Evolutionary conservation across 805 yeast species (phyloP).

Genomic region (Diddensiella transvaalensis): DNA sequence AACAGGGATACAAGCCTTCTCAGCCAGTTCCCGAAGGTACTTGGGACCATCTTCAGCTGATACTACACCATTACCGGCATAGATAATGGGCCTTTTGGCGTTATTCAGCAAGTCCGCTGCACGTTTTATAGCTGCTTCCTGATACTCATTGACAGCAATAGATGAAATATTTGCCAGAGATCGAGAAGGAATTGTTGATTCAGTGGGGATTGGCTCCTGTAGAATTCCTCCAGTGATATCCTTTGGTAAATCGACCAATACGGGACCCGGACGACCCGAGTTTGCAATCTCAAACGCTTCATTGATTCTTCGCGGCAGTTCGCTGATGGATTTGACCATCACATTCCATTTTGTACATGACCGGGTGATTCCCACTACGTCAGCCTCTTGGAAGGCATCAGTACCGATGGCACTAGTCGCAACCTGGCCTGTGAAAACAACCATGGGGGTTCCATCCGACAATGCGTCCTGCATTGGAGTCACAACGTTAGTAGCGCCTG

Average conservation of each 20-base stretch:
- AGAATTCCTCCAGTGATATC: slow-evolving; percentile 94
- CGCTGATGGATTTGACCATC: slow-evolving; percentile 93
- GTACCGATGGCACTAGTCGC: slow-evolving; percentile 95
- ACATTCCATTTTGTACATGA: slow-evolving; percentile 99
- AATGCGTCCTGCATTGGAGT: slow-evolving; percentile 99
- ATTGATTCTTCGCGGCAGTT: slow-evolving; percentile 90
- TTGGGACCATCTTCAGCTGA: slow-evolving; percentile 77
- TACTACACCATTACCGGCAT: slow-evolving; percentile 89
- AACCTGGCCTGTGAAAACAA: slow-evolving; percentile 96
- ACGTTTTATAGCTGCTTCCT: slow-evolving; percentile 66
- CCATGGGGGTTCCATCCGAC: slow-evolving; percentile 95
- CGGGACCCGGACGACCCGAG: slow-evolving; percentile 97
- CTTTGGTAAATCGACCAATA: slow-evolving; percentile 94
- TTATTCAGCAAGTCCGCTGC: slow-evolving; percentile 74
- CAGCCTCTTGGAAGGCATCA: slow-evolving; percentile 99
- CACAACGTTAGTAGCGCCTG: slow-evolving; percentile 97
- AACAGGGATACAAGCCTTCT: slow-evolving; percentile 89
- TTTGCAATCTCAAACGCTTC: slow-evolving; percentile 98
- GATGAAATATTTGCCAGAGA: slow-evolving; percentile 69
- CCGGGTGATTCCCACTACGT: slow-evolving; percentile 92
- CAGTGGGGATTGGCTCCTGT: slow-evolving; percentile 83
- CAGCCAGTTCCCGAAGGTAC: slow-evolving; percentile 76
- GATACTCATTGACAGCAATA: slow-evolving; percentile 68
- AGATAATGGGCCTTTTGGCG: slow-evolving; percentile 84
- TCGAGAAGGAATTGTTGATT: slow-evolving; percentile 59